These are phyloP conservation scores for Russula olivacea DNA, from an alignment of 768 basidiomycete genomes.

Conservation along the genomic window DNA sequence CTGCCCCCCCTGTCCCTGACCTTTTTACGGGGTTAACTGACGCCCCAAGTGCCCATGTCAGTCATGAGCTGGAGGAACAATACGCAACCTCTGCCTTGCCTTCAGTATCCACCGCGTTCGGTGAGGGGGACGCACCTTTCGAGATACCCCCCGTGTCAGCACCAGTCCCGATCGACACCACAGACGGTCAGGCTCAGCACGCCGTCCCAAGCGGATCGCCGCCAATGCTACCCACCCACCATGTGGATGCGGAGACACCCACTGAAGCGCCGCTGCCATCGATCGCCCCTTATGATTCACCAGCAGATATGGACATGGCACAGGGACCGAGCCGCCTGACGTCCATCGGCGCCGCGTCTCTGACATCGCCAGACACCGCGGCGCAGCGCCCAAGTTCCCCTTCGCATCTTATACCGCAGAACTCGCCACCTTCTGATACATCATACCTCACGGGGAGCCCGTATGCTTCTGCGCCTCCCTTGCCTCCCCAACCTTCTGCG, in stretches of 20 bases:
- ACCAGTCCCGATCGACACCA: constrained; percentile 11
- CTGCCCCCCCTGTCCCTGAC: constrained; percentile 23
- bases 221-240: constrained; percentile 6
- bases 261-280: not conserved
- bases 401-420: constrained; percentile 12
- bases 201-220: not conserved
- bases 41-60: not conserved
- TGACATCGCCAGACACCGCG: not conserved
- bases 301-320: not conserved
- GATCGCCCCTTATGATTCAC: not conserved
- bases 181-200: not conserved
- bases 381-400: constrained; percentile 18
- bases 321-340: not conserved
- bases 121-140: not conserved
- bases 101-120: not conserved
- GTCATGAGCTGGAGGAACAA: constrained; percentile 2
- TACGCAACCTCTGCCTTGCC: not conserved
- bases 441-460: constrained; percentile 4
- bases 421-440: constrained; percentile 14
- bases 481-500: constrained; percentile 21
- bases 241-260: not conserved
- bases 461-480: constrained; percentile 10
- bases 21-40: constrained; percentile 26
- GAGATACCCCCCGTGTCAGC: constrained; percentile 11
- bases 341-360: constrained; percentile 2